These are phyloP conservation scores for Fusarium sp. DNA, from an alignment of 2,329 filamentous ascomycete genomes.

Conservation along the genomic window DNA sequence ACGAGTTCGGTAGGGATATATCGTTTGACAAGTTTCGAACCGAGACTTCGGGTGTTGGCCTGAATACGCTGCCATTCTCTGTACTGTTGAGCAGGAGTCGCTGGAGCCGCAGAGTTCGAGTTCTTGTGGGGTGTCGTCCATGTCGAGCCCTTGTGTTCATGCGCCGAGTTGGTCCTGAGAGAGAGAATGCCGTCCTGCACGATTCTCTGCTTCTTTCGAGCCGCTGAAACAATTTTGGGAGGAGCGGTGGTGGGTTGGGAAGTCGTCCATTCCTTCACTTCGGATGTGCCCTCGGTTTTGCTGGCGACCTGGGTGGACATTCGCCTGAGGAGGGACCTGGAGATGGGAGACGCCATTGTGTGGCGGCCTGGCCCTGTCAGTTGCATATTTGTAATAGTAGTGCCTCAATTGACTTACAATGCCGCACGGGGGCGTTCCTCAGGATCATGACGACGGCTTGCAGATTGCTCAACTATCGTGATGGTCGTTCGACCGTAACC, in stretches of 20 bases:
- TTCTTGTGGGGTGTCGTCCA: constrained; percentile 51
- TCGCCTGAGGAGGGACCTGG: constrained; percentile 50
- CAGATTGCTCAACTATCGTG: constrained; percentile 33
- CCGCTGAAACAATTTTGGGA: constrained; percentile 42
- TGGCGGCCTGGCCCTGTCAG: constrained; percentile 60
- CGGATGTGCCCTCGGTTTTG: constrained; percentile 29
- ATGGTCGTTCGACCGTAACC: constrained; percentile 39
- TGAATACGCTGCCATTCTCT: constrained; percentile 54
- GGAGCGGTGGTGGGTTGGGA: constrained; percentile 34
- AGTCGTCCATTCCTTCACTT: constrained; percentile 39
- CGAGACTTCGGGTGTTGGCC: constrained; percentile 59
- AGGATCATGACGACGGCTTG: constrained; percentile 63
- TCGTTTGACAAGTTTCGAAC: constrained; percentile 61
- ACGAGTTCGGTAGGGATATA: constrained; percentile 77
- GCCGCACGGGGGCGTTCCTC: constrained; percentile 65
- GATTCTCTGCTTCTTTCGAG: constrained; percentile 51
- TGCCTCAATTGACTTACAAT: constrained; percentile 58
- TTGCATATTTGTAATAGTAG: background rate
- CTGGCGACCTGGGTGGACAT: constrained; percentile 47
- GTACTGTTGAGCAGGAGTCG: constrained; percentile 56
- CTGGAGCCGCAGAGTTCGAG: constrained; percentile 51
- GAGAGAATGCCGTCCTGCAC: constrained; percentile 51
- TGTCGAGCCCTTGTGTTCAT: constrained; percentile 49
- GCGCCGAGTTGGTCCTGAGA: constrained; percentile 51
- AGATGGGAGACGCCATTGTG: constrained; percentile 60